Conservation (phyloP, 257 asterid species). For the Misopates orontium region DNA sequence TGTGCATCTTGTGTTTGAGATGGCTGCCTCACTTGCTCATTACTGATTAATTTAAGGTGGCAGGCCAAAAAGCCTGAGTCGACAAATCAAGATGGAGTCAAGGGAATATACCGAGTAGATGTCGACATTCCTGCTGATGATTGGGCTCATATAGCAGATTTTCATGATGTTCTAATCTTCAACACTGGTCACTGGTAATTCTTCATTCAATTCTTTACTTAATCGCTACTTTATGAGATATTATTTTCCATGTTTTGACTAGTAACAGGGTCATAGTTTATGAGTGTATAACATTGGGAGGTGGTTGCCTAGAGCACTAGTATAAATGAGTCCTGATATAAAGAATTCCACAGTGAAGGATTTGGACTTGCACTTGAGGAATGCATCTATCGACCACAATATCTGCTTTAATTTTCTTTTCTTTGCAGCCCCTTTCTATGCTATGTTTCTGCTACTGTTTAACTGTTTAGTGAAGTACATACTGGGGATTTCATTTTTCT, state of each 20-base stretch:
- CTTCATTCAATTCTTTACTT: slow-evolving; percentile 24
- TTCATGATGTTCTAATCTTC: slow-evolving; percentile 80
- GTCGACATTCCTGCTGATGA: slow-evolving; percentile 82
- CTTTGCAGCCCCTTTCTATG: not conserved
- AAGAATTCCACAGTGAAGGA: too few species aligned
- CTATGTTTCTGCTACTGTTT: not conserved
- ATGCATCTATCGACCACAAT: too few species aligned
- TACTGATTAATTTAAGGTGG: slow-evolving; percentile 77
- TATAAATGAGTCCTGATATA: too few species aligned
- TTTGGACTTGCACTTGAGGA: too few species aligned
- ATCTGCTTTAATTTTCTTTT: too few species aligned
- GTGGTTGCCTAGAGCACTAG: too few species aligned
- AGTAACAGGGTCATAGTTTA: not conserved
- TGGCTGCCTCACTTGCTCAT: slow-evolving; percentile 56
- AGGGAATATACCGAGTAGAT: slow-evolving; percentile 78
- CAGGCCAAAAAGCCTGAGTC: slow-evolving; percentile 54
- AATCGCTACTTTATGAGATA: slow-evolving; percentile 1
- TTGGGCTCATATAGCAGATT: slow-evolving; percentile 72
- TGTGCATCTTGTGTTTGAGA: slow-evolving; percentile 26
- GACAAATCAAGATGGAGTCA: slow-evolving; percentile 49
- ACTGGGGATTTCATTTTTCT: not conserved
- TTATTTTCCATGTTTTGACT: not conserved
- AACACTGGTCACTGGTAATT: slow-evolving; percentile 95
- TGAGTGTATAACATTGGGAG: too few species aligned
- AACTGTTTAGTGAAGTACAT: slow-evolving; percentile 1